Conservation (phyloP, 345 rosid genomes). For the Eucalyptus lansdowneana region DNA sequence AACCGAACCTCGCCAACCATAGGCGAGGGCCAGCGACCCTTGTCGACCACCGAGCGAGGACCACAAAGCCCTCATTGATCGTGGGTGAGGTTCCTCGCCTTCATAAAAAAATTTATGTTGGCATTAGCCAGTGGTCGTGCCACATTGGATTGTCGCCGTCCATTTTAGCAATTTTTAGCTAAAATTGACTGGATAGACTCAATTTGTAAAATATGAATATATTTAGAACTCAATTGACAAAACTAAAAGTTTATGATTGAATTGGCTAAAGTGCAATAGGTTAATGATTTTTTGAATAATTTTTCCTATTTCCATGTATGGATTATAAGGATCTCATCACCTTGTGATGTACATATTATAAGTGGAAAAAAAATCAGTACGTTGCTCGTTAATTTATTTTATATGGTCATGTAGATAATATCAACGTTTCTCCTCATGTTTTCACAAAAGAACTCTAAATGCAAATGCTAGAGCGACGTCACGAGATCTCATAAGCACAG, state of each 20-base stretch:
- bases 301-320: neutral
- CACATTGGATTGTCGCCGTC: rapidly evolving
- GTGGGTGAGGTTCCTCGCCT: neutral
- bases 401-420: neutral
- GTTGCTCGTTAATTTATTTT: neutral
- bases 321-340: neutral
- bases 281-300: no score
- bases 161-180: neutral
- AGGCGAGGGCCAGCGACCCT: no score
- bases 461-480: neutral
- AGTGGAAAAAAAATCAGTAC: neutral
- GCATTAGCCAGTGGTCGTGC: neutral
- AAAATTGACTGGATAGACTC: neutral
- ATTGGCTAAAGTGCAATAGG: no score
- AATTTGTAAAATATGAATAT: no score
- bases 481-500: neutral
- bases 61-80: neutral
- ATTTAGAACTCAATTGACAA: no score
- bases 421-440: neutral
- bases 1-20: no score
- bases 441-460: neutral
- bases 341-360: neutral
- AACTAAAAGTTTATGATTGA: no score
- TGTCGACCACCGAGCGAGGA: rapidly evolving
- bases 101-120: neutral